phyloP scores from a whole-genome alignment of 352 stramenopile species.

The Salisapilia sapeloensis region DNA sequence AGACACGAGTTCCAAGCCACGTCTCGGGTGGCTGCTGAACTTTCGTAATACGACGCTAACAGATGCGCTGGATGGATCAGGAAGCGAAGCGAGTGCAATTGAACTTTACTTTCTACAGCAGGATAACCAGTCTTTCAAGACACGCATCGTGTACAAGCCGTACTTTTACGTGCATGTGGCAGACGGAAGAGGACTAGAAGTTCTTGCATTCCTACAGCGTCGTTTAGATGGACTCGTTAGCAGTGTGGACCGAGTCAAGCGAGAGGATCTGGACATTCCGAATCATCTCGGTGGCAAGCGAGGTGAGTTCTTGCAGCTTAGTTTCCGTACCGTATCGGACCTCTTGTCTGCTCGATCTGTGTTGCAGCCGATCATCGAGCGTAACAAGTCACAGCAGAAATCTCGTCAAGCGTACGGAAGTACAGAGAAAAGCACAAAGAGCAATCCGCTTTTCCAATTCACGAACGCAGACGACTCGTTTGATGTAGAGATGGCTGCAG shows the following conservation, averaged over 20 bases:
- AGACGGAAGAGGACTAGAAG: conserved; percentile 41
- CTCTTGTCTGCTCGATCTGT: conserved; percentile 50
- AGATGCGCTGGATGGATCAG: conserved; percentile 25
- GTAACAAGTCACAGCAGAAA: conserved; percentile 46
- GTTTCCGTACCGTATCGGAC: conserved; percentile 71
- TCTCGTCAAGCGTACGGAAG: conserved; percentile 49
- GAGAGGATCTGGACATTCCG: conserved; percentile 84
- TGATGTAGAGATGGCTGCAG: conserved; percentile 5
- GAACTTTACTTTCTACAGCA: conserved; percentile 94
- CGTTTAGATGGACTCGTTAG: conserved; percentile 80
- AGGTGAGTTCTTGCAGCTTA: conserved; percentile 79
- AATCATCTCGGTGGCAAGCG: conserved; percentile 82
- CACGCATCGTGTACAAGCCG: conserved; percentile 87
- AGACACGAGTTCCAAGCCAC: conserved; percentile 6
- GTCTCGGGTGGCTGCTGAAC: conserved; percentile 62
- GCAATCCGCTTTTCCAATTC: too few relatives aligned
- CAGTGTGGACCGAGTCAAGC: conserved; percentile 49
- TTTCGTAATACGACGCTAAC: conserved; percentile 35
- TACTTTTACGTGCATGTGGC: conserved; percentile 93
- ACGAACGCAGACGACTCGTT: conserved; percentile 26
- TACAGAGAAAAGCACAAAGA: too few relatives aligned
- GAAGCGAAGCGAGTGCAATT: conserved; percentile 76
- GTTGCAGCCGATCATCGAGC: conserved; percentile 32
- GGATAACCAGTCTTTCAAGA: conserved; percentile 91
- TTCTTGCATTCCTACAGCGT: conserved; percentile 58